These are phyloP conservation scores for Wallacemonas rigidus DNA, from an alignment of 208 protist genomes.

Conservation along the genomic window DNA sequence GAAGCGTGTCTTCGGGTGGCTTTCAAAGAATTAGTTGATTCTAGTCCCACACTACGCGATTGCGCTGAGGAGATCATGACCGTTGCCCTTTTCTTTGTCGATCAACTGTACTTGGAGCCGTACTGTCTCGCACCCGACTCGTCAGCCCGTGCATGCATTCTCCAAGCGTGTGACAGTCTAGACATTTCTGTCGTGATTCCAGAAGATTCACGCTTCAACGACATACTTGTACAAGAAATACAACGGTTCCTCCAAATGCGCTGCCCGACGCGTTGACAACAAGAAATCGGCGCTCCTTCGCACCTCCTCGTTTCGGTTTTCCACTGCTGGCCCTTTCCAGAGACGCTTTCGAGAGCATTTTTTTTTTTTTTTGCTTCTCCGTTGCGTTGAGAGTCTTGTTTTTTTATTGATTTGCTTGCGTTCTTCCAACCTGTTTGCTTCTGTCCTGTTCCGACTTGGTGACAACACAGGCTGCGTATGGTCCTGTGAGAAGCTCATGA, in stretches of 20 bases:
- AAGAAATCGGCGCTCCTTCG: not conserved
- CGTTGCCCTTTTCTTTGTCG: conserved; percentile 55
- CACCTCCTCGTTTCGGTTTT: too few relatives aligned
- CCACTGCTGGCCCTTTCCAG: too few relatives aligned
- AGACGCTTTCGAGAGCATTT: too few relatives aligned
- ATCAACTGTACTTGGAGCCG: conserved; percentile 46
- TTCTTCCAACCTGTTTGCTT: too few relatives aligned
- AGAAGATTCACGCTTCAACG: not conserved
- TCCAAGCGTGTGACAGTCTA: conserved; percentile 32
- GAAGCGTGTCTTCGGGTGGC: conserved; percentile 70
- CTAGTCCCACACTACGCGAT: conserved; percentile 19
- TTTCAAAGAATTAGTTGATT: conserved; percentile 43
- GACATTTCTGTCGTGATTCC: not conserved
- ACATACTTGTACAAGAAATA: conserved; percentile 4
- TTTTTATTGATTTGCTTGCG: too few relatives aligned
- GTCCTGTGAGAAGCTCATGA: too few relatives aligned
- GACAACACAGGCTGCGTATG: too few relatives aligned
- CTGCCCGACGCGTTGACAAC: not conserved
- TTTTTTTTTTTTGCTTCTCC: too few relatives aligned
- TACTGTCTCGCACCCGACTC: conserved; percentile 74
- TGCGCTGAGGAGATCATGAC: conserved; percentile 44
- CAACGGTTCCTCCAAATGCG: conserved; percentile 9
- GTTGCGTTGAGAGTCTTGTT: too few relatives aligned
- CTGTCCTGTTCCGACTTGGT: too few relatives aligned
- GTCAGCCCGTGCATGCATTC: conserved; percentile 55